These are phyloP conservation scores for Microbotryum violaceum DNA, from an alignment of 1,284 basidiomycete species.

Conservation along the genomic window DNA sequence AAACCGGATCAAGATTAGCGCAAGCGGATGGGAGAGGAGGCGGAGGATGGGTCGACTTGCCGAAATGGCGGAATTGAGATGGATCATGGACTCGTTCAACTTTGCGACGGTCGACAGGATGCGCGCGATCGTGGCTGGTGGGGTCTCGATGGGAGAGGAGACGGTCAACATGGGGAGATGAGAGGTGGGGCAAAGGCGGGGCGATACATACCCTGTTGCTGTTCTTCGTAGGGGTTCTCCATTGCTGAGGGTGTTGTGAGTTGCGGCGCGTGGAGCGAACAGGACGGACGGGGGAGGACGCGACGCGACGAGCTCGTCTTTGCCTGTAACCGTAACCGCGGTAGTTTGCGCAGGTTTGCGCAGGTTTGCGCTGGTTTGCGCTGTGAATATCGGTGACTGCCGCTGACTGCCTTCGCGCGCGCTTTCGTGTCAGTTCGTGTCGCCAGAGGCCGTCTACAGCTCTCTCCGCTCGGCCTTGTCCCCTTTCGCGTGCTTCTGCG, in stretches of 20 bases:
- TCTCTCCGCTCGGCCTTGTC: no score
- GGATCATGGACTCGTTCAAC: slow-evolving; percentile 32
- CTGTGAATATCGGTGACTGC: no score
- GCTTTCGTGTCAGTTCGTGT: no score
- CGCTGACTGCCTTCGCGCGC: no score
- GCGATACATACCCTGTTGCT: slow-evolving; percentile 15
- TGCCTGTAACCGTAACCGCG: no score
- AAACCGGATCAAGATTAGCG: neutral
- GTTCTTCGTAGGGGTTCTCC: slow-evolving; percentile 29
- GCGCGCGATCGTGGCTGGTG: slow-evolving; percentile 14
- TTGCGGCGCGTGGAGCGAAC: no score
- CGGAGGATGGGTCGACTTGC: slow-evolving; percentile 10
- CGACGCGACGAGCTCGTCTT: no score
- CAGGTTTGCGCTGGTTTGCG: no score
- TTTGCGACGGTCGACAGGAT: slow-evolving; percentile 29
- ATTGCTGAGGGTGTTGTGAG: slow-evolving; percentile 3
- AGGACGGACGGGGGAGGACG: no score
- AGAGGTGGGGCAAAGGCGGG: neutral
- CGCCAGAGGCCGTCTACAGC: no score
- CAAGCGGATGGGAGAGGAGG: neutral
- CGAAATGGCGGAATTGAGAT: slow-evolving; percentile 11
- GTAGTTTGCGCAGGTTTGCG: no score
- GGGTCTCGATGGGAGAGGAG: neutral
- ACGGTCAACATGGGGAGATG: neutral
- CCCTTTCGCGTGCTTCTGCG: no score